Evolutionary conservation across 805 yeast species (phyloP).

Genomic region (Saccharomycopsis guyanensis): DNA sequence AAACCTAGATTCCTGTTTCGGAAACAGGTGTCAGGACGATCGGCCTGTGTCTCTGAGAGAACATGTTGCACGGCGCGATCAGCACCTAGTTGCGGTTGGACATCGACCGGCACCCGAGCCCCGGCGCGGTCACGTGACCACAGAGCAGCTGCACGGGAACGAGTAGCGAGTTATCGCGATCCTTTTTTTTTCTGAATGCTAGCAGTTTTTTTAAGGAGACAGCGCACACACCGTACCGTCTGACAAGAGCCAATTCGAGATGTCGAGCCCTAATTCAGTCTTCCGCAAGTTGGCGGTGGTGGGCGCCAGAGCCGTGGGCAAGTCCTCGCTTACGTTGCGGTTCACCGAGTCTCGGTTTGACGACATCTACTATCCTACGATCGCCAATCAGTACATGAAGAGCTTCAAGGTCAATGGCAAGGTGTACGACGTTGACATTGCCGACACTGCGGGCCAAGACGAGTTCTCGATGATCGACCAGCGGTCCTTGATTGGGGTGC

Average conservation of each 20-base stretch:
- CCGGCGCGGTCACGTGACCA: too few species aligned
- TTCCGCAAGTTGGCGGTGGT: slow-evolving; percentile 76
- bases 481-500: slow-evolving; percentile 71
- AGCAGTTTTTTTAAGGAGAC: too few species aligned
- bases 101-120: too few species aligned
- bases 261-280: slow-evolving; percentile 22
- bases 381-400: slow-evolving; percentile 77
- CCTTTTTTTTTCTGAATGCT: too few species aligned
- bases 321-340: slow-evolving; percentile 77
- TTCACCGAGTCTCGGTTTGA: slow-evolving; percentile 85
- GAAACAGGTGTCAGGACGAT: too few species aligned
- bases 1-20: too few species aligned
- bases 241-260: background rate
- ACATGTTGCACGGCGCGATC: too few species aligned
- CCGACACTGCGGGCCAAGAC: slow-evolving; percentile 93
- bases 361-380: slow-evolving; percentile 86
- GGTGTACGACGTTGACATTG: slow-evolving; percentile 72
- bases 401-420: slow-evolving; percentile 59
- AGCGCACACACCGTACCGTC: too few species aligned
- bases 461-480: slow-evolving; percentile 77
- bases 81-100: too few species aligned
- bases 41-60: too few species aligned
- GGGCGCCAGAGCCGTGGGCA: slow-evolving; percentile 83
- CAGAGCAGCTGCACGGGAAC: too few species aligned
- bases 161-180: too few species aligned